phyloP scores from a whole-genome alignment of 2,329 filamentous ascomycete species.

The Aspergillus ruber region DNA sequence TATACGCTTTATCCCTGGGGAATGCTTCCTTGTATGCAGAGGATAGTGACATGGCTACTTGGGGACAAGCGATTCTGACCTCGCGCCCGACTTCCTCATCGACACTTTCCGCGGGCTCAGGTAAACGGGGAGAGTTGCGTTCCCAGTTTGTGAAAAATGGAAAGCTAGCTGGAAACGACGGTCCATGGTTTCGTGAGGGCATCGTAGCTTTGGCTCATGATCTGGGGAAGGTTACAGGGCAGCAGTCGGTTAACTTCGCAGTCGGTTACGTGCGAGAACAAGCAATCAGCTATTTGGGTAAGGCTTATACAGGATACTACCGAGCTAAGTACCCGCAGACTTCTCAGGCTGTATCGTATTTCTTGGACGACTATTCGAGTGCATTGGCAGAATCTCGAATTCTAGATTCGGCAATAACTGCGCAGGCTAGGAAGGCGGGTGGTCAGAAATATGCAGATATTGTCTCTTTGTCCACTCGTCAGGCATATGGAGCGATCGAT shows the following conservation, averaged over 20 bases:
- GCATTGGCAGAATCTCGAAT: constrained; percentile 28
- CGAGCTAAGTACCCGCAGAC: constrained; percentile 28
- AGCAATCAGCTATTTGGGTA: constrained; percentile 37
- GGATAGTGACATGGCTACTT: constrained; percentile 35
- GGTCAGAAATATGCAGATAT: constrained; percentile 38
- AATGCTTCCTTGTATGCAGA: constrained; percentile 29
- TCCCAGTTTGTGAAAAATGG: constrained; percentile 28
- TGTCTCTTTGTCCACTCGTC: constrained; percentile 34
- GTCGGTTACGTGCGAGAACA: constrained; percentile 37
- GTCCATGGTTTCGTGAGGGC: constrained; percentile 21
- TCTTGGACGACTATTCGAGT: constrained; percentile 35
- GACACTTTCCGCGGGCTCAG: constrained; percentile 25
- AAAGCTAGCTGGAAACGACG: constrained; percentile 16
- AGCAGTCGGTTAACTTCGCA: constrained; percentile 32
- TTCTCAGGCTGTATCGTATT: constrained; percentile 30
- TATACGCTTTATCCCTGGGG: constrained; percentile 29
- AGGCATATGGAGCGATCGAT: constrained; percentile 38
- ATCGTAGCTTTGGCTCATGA: constrained; percentile 36
- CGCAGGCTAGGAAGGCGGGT: constrained; percentile 24
- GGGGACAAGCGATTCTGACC: constrained; percentile 38
- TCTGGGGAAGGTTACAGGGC: constrained; percentile 25
- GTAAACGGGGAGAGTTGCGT: constrained; percentile 20
- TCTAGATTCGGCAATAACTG: constrained; percentile 26
- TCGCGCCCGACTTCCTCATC: constrained; percentile 22
- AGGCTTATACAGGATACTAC: constrained; percentile 37